A percentile compares a stretch with the other conserved stretches of the same genome.
Conservation (phyloP, 306 rosid genomes). For the Rosa rugosa region DNA sequence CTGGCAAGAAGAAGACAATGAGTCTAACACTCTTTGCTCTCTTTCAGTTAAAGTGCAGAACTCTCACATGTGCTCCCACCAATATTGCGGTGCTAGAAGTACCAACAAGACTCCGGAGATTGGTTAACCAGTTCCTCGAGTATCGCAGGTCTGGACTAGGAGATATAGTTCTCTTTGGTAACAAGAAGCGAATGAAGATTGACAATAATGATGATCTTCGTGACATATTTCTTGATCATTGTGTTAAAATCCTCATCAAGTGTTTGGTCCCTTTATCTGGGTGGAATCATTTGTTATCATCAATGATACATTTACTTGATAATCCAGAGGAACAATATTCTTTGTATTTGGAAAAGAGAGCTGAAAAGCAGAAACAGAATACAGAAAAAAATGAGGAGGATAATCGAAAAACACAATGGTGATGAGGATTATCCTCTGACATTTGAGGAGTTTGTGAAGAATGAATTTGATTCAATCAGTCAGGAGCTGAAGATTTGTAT, state of each 20-base stretch:
- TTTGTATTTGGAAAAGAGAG: slow-evolving; percentile 11
- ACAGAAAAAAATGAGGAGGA: background rate
- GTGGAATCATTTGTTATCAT: slow-evolving; percentile 17
- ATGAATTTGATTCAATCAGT: slow-evolving; percentile 18
- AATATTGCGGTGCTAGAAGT: slow-evolving; percentile 40
- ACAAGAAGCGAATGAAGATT: slow-evolving; percentile 26
- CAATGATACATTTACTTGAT: slow-evolving; percentile 34
- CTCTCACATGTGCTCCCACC: slow-evolving; percentile 52
- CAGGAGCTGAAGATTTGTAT: slow-evolving; percentile 13
- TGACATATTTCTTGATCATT: slow-evolving; percentile 33
- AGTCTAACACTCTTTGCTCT: slow-evolving; percentile 37
- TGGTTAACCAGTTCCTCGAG: slow-evolving; percentile 7
- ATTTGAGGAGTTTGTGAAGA: slow-evolving; percentile 38
- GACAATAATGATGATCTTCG: slow-evolving; percentile 18
- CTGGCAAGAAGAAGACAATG: slow-evolving; percentile 48
- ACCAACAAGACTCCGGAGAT: slow-evolving; percentile 22
- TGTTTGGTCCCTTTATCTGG: slow-evolving; percentile 11
- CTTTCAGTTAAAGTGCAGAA: slow-evolving; percentile 34
- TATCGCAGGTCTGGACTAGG: slow-evolving; percentile 28
- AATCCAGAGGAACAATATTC: slow-evolving; percentile 30
- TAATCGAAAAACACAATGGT: background rate
- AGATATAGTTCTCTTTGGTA: slow-evolving; percentile 37
- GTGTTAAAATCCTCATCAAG: slow-evolving; percentile 1
- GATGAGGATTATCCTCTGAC: slow-evolving; percentile 16
- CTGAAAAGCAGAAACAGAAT: background rate